Evolutionary conservation across 2,329 filamentous ascomycete species (phyloP).

Genomic region (Colletotrichum sp.): DNA sequence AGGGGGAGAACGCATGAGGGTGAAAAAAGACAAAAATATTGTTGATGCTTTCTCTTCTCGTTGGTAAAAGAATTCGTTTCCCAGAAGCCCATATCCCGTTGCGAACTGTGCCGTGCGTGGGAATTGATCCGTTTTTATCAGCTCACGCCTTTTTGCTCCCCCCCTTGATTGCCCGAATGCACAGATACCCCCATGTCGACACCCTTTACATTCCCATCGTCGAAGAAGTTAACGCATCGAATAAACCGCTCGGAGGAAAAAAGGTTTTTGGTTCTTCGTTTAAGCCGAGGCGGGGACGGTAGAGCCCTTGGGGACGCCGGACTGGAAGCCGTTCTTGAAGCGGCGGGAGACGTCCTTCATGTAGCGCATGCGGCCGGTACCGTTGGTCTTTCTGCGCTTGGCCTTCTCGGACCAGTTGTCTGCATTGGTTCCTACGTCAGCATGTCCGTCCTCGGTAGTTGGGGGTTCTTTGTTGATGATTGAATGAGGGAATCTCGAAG

Average conservation of each 20-base stretch:
- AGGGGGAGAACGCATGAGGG: neutral
- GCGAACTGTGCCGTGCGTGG: neutral
- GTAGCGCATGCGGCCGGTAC: slow-evolving; percentile 94
- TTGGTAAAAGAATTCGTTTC: neutral
- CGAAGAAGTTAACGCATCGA: neutral
- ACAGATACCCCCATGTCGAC: slow-evolving; percentile 21
- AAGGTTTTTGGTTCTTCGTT: slow-evolving; percentile 20
- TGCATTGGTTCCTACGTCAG: slow-evolving; percentile 44
- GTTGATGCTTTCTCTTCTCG: neutral
- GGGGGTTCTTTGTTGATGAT: neutral
- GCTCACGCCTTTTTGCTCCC: slow-evolving; percentile 5
- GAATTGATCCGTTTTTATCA: neutral
- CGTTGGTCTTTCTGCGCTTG: slow-evolving; percentile 99
- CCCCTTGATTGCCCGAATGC: slow-evolving; percentile 15
- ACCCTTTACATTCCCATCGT: slow-evolving; percentile 19
- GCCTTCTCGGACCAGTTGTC: slow-evolving; percentile 99
- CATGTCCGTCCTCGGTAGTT: neutral
- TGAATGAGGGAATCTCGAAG: neutral
- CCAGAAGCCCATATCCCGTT: neutral
- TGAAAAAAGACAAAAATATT: neutral
- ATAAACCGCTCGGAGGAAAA: neutral
- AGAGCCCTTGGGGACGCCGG: slow-evolving; percentile 83
- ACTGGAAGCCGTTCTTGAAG: slow-evolving; percentile 99
- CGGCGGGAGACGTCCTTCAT: slow-evolving; percentile 90
- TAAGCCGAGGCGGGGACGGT: slow-evolving; percentile 63